Conservation (phyloP, 768 basidiomycete species). For the Kwoniella botswanensis region DNA sequence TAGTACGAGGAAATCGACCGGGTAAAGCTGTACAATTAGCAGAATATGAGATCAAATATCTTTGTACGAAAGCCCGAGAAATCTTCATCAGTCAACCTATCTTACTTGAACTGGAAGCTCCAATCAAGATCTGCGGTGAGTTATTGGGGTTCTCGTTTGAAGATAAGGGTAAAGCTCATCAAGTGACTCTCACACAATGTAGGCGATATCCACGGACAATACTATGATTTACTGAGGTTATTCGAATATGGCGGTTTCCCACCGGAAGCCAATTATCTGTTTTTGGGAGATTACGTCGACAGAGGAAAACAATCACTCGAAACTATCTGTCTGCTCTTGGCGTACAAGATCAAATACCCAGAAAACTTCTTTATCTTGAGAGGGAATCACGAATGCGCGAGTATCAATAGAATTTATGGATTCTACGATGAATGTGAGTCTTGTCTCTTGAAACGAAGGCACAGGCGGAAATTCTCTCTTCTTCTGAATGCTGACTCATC, state of each 20-base stretch:
- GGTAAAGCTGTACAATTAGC: constrained; percentile 97
- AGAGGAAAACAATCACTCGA: constrained; percentile 98
- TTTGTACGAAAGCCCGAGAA: constrained; percentile 97
- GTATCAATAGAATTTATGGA: constrained; percentile 99
- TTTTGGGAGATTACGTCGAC: constrained; percentile 99
- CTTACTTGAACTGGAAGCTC: constrained; percentile 94
- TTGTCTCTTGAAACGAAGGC: too few species aligned
- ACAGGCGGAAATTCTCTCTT: too few species aligned
- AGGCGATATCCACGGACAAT: constrained; percentile 99
- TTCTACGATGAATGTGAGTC: constrained; percentile 98
- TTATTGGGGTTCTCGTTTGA: constrained; percentile 23
- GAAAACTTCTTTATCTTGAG: constrained; percentile 99
- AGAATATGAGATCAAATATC: constrained; percentile 99
- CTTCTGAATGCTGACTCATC: not conserved
- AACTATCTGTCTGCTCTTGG: constrained; percentile 97
- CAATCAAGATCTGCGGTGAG: constrained; percentile 99
- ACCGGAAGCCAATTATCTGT: constrained; percentile 99
- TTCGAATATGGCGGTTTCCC: constrained; percentile 99
- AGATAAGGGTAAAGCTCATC: constrained; percentile 16
- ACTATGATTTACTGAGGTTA: constrained; percentile 95
- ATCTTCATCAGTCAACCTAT: constrained; percentile 99
- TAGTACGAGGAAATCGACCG: constrained; percentile 96
- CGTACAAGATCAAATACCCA: constrained; percentile 98
- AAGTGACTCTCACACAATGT: constrained; percentile 13
- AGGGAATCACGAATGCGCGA: constrained; percentile 98